Evolutionary conservation across 2,329 filamentous ascomycete species (phyloP), one percentile per base, ranked within the genome.

Genomic region (Pseudocercospora macadamiae): DNA sequence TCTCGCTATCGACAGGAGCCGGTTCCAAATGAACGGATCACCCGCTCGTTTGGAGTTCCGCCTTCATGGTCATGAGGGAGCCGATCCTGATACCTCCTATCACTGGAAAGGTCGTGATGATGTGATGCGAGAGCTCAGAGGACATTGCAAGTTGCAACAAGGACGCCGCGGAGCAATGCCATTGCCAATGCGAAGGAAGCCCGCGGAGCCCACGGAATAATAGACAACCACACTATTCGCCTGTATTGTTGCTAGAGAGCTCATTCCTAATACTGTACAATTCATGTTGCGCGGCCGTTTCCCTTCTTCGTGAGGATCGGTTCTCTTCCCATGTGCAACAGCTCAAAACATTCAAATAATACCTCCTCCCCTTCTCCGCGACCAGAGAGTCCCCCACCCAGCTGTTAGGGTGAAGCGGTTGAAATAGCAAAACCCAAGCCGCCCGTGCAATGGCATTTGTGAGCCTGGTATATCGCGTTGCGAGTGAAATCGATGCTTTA

Each of bases 381-480:
- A 18, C 9, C 3, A 19, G 21, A 16, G 25, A 9, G 10, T 23
- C 44, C 21, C 26, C 21, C 25, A n/a, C n/a, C n/a, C n/a, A n/a
- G n/a, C n/a, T n/a, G 44, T 47, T 26, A 18, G 47, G n/a, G 36
- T 21, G 25, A 49, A 12, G 26, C 26, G 45, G 19, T 49, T 49
- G 47, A 18, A 16, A 49, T n/a, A 19, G 26, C 47, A 30, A 16
- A 47, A 30, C 26, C 47, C 47, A 34, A 30, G 47, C 47, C 47
- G 47, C 26, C 47, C 47, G 47, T 19, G 47, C 47, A 49, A 49
- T 49, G 47, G 47, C 47, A 49, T 49, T 32, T 16, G 25, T 19
- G 47, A 49, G 47, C 47, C 28, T 49, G 47, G 47, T 49, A 49
- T 49, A 49, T 32, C 47, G 47, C 47, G 16, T 49, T 30, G 47